A percentile compares a stretch with the other conserved stretches of the same genome.
phyloP scores from a whole-genome alignment of 345 rosid genomes.

The Salix suchowensis region DNA sequence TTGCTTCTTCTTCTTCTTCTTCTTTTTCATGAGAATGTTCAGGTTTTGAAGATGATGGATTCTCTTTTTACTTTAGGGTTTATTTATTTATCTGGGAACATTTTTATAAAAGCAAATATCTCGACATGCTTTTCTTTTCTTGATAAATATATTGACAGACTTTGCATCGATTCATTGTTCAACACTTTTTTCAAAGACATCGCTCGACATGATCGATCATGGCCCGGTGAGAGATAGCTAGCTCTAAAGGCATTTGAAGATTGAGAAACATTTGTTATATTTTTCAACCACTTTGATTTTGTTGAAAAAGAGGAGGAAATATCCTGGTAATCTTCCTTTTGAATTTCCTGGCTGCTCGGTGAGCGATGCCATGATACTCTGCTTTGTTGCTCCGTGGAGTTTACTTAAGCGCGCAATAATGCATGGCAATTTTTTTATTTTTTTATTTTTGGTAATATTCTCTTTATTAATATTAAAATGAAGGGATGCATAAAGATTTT shows the following conservation, averaged over 20 bases:
- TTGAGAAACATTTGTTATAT: neutral
- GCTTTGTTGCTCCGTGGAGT: neutral
- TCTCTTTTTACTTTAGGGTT: too few species aligned
- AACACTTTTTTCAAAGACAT: neutral
- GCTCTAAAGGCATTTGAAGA: neutral
- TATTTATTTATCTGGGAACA: too few species aligned
- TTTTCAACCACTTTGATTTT: neutral
- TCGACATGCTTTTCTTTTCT: too few species aligned
- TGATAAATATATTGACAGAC: too few species aligned
- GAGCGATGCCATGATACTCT: too few species aligned
- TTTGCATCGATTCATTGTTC: too few species aligned
- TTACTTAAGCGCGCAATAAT: neutral
- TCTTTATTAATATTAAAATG: neutral
- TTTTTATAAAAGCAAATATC: too few species aligned
- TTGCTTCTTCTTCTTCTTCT: too few species aligned
- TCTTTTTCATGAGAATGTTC: too few species aligned
- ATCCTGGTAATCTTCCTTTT: neutral
- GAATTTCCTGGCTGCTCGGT: neutral
- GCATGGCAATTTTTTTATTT: neutral
- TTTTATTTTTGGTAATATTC: too few species aligned
- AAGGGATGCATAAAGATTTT: neutral
- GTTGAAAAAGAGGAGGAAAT: neutral
- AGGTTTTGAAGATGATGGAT: too few species aligned
- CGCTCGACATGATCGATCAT: neutral
- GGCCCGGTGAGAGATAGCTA: neutral